Base-by-base conservation (phyloP, 23 red algal genomes). In the Agarophyton chilense region DNA sequence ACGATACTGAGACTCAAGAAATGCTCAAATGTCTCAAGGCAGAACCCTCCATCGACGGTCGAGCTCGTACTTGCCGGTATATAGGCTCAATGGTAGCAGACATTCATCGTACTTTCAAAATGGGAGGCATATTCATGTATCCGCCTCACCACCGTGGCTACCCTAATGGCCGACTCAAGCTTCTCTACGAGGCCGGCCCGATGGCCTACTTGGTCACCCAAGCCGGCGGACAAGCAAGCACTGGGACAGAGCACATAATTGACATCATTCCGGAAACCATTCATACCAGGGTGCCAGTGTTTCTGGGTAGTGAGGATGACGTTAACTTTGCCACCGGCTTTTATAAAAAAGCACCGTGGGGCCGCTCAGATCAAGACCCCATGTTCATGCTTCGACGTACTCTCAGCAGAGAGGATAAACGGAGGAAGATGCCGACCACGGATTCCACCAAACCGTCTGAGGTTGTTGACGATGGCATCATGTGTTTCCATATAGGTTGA, bases 11-110 rank as follows among this genome's bases (percentile, higher is more conserved):
- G 53, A 89, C 91, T 22, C 83, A 77, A 56, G 75, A 87, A 55
- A 92, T 95, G 73, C 78, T 98, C 67, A 92, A 92, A 67, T 86
- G 87, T 21, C 82, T 98, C 38, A 98, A 98, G 74, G 86, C 71
- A 8, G 90, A 94, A 68, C 61, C 72, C 2, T 56, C 92, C 18
- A 72, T 95, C 28, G 91, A 98, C 64, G 96, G 96, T 21, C 74
- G 87, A 22, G 46, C 79, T n/a, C 70, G 96, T 36, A 80, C 86
- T 36, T 83, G 86, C 33, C 65, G 96, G 16, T 94, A 95, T 65
- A 92, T 95, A 31, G 96, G 96, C 41, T 94, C 89, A 26, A 98
- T 98, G 96, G 96, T 98, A 10, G 93, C 96, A 21, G 96, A 98
- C 58, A 87, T 98, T 51, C 96, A 98, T 90, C 93, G 96, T 22